Base-by-base conservation (phyloP, 805 yeast genomes). In the Wickerhamiella vanderwaltii region DNA sequence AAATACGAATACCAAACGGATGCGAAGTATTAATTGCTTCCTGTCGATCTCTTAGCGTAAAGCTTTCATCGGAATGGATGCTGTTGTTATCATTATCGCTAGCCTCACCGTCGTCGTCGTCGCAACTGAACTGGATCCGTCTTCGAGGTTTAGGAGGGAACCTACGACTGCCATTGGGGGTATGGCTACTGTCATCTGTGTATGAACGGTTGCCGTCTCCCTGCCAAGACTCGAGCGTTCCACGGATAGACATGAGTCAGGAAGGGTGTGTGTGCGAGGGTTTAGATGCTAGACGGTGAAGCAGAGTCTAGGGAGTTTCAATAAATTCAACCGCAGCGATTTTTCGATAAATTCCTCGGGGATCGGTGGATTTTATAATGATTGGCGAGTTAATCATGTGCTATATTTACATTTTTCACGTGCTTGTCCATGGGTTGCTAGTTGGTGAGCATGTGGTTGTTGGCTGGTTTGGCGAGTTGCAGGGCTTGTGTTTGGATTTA, bases 1-100 rank as follows among this genome's bases (percentile, higher is more conserved):
- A 91, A 53, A 91, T 84, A 59, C 95, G 79, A 35, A 91, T 88
- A 69, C 98, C 98, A 55, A 91, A 91, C 0, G 98, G 98, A 65
- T 91, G 98, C 4, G 96, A 86, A 40, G 82, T 77, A 57, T 91
- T 91, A 57, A 91, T 91, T 12, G 98, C 98, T 51, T 83, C 87
- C 60, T 91, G 98, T 49, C 96, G 76, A 51, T 87, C 95, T 46
- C 91, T 69, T 42, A 88, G 68, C 4, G 95, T 91, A 57, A 82
- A 79, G 4, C 94, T 80, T 59, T 88, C 96, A 20, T 73, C 57
- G 0, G 94, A 75, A 1, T 71, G 57, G 5, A 57, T 50, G 29
- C 58, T 57, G 31, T 54, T 48, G 5, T 47, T 43, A 23, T 48
- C 60, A 25, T 46, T 49, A 9, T 51, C 50, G 31, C 46, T 49